Conservation (phyloP, 1,284 basidiomycete species). For the Leccinum griseonigrum region DNA sequence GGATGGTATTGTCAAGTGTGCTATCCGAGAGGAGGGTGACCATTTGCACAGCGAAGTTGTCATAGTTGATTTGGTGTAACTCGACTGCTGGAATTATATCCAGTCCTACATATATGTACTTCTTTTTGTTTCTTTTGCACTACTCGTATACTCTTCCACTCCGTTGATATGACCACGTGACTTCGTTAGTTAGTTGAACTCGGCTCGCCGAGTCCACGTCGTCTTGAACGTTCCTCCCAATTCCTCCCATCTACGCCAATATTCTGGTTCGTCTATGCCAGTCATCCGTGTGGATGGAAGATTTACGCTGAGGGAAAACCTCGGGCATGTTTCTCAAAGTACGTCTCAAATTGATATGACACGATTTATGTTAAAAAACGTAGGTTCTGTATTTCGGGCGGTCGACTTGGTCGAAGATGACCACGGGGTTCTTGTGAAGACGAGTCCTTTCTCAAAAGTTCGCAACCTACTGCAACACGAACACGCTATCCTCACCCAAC, state of each 20-base stretch:
- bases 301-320: not conserved
- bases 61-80: too few species aligned
- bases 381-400: not conserved
- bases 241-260: too few species aligned
- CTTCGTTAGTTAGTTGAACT: too few species aligned
- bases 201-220: too few species aligned
- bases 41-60: not conserved
- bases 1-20: not conserved
- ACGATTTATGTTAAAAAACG: not conserved
- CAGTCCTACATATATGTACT: too few species aligned
- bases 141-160: too few species aligned
- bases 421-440: not conserved
- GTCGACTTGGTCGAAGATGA: not conserved
- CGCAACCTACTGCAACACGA: too few species aligned
- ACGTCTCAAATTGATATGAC: not conserved
- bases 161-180: too few species aligned
- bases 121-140: too few species aligned
- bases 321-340: not conserved
- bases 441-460: not conserved
- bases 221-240: too few species aligned
- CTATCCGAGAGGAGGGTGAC: not conserved
- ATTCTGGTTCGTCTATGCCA: not conserved
- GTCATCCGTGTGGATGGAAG: not conserved
- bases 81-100: too few species aligned
- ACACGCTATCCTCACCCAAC: too few species aligned